phyloP scores from a whole-genome alignment of 345 rosid species.

The Diplotaxis tenuifolia region DNA sequence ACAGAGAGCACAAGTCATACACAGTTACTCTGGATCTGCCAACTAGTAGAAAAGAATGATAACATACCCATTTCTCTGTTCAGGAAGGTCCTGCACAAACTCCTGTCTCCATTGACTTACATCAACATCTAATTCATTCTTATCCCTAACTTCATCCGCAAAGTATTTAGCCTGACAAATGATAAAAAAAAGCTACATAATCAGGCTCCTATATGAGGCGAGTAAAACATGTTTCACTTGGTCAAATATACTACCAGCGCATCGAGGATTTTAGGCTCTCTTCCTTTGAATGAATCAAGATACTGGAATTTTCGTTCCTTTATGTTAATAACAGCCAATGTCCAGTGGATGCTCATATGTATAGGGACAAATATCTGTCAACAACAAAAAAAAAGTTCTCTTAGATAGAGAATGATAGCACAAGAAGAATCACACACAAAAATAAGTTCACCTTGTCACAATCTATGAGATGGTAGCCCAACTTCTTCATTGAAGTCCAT shows the following conservation, averaged over 20 bases:
- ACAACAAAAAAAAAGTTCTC: background rate
- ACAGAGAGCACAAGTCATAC: background rate
- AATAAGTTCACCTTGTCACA: slow-evolving; percentile 75
- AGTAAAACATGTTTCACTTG: background rate
- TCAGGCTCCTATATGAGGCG: slow-evolving; percentile 21
- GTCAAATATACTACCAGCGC: slow-evolving; percentile 54
- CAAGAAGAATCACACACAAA: background rate
- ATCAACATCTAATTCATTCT: slow-evolving; percentile 59
- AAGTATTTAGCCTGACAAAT: slow-evolving; percentile 71
- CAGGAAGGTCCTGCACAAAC: slow-evolving; percentile 82
- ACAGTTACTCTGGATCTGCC: background rate
- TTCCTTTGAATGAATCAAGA: slow-evolving; percentile 94
- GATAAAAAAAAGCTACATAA: slow-evolving; percentile 1
- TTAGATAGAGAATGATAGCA: background rate
- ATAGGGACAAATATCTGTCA: slow-evolving; percentile 92
- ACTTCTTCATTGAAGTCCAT: slow-evolving; percentile 83
- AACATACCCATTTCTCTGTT: slow-evolving; percentile 76
- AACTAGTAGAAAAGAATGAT: background rate
- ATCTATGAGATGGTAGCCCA: slow-evolving; percentile 76
- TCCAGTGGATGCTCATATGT: slow-evolving; percentile 91
- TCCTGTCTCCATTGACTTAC: slow-evolving; percentile 72
- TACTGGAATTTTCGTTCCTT: slow-evolving; percentile 85
- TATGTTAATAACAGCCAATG: slow-evolving; percentile 82
- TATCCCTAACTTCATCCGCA: slow-evolving; percentile 86
- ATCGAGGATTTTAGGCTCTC: slow-evolving; percentile 55